These are phyloP conservation scores for Chloris gayana DNA, from an alignment of 176 grass and related monocot genomes.

Conservation along the genomic window DNA sequence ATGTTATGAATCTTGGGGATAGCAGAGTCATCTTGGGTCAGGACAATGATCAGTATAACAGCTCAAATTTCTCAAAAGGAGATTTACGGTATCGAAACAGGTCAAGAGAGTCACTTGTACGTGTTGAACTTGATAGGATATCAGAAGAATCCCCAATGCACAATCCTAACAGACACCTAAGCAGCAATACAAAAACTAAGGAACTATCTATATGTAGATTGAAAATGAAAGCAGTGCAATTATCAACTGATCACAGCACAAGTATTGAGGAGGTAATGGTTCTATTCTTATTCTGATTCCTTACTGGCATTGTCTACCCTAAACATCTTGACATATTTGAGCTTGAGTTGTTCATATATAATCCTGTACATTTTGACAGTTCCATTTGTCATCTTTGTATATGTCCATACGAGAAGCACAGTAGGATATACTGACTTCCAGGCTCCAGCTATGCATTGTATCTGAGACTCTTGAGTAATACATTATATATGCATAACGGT, in stretches of 20 bases:
- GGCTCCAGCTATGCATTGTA: background rate
- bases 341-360: constrained; percentile 12
- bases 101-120: constrained; percentile 82
- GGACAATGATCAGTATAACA: constrained; percentile 62
- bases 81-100: constrained; percentile 58
- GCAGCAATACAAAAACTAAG: constrained; percentile 61
- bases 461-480: constrained; percentile 11
- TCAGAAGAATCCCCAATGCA: constrained; percentile 89
- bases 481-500: background rate
- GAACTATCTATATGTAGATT: constrained; percentile 78
- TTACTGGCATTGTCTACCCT: background rate
- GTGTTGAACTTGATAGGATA: constrained; percentile 85
- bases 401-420: background rate
- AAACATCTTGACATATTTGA: background rate
- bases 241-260: constrained; percentile 85
- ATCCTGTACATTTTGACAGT: constrained; percentile 11
- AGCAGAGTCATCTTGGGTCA: constrained; percentile 91
- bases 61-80: constrained; percentile 52
- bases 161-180: constrained; percentile 63
- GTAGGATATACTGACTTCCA: background rate
- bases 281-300: constrained; percentile 2
- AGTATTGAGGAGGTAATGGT: constrained; percentile 80
- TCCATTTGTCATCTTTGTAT: constrained; percentile 6
- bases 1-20: constrained; percentile 94
- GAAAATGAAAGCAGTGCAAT: constrained; percentile 71